A percentile compares a stretch with the other conserved stretches of the same genome.
These are phyloP conservation scores for Diaporthe citrichinensis DNA, from an alignment of 2,329 filamentous ascomycete genomes.

Conservation along the genomic window DNA sequence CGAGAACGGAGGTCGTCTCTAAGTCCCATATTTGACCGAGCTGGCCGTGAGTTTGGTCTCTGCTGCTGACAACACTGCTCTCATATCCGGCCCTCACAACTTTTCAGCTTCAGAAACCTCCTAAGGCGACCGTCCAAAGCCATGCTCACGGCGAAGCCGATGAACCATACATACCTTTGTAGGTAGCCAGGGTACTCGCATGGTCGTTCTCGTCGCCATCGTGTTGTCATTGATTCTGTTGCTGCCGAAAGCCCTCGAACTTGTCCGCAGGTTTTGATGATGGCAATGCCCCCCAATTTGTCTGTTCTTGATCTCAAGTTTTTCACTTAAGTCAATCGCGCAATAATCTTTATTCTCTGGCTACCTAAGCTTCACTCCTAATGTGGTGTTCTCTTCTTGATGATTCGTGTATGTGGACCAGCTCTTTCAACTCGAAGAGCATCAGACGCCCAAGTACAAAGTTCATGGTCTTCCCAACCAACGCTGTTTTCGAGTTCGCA, in stretches of 20 bases:
- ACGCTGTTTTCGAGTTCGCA: neutral
- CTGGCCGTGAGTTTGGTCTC: too few species aligned
- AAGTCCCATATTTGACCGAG: too few species aligned
- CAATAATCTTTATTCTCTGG: neutral
- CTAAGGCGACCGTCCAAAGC: too few species aligned
- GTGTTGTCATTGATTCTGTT: neutral
- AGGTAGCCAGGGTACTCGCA: too few species aligned
- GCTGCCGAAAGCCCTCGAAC: neutral
- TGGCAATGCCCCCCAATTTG: neutral
- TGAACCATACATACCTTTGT: neutral
- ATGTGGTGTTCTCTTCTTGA: neutral
- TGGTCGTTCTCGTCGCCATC: neutral
- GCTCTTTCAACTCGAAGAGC: neutral
- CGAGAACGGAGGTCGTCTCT: too few species aligned
- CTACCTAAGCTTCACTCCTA: neutral
- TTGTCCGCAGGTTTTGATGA: neutral
- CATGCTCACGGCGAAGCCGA: neutral
- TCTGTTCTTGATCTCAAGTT: neutral
- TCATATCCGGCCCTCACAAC: too few species aligned
- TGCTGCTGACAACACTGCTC: too few species aligned
- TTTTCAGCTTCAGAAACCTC: too few species aligned
- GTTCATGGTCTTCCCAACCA: neutral
- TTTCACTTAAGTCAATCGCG: neutral
- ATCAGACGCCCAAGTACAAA: neutral
- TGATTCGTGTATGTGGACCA: neutral